Evolutionary conservation across 106 monocot genomes (phyloP).

Genomic region (Dendrobium catenatum): DNA sequence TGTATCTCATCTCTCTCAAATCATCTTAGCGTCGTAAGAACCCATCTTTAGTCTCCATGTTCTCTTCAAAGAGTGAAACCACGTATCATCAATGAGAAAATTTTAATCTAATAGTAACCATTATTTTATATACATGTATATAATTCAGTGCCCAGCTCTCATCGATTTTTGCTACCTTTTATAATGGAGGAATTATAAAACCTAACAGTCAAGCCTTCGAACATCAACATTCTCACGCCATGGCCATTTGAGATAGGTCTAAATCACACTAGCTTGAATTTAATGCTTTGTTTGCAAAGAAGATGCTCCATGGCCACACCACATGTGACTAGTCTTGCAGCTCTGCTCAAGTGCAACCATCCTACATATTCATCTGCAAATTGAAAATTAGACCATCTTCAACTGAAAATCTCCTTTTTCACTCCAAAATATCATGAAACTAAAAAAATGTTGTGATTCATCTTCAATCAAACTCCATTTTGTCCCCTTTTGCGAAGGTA

Average conservation of each 20-base stretch:
- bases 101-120: neutral
- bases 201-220: constrained; percentile 28
- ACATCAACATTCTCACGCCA: constrained; percentile 28
- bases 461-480: no score
- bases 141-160: neutral
- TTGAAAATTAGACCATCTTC: constrained; percentile 18
- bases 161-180: constrained; percentile 19
- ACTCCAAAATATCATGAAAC: no score
- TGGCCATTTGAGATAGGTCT: constrained; percentile 10
- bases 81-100: neutral
- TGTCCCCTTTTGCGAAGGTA: no score
- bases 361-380: constrained; percentile 38
- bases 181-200: constrained; percentile 29
- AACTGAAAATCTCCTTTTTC: no score
- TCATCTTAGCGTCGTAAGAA: constrained; percentile 7
- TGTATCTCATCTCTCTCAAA: no score
- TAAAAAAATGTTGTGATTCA: no score
- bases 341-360: constrained; percentile 29
- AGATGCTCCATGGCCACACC: constrained; percentile 48
- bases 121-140: neutral
- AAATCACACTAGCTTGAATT: neutral
- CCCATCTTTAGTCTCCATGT: constrained; percentile 12
- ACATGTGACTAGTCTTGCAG: constrained; percentile 40
- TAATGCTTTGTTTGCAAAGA: constrained; percentile 11
- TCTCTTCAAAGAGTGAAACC: neutral